Evolutionary conservation across 257 asterid genomes (phyloP), one percentile per base, ranked within the genome.

Genomic region (Capsicum rhomboideum): DNA sequence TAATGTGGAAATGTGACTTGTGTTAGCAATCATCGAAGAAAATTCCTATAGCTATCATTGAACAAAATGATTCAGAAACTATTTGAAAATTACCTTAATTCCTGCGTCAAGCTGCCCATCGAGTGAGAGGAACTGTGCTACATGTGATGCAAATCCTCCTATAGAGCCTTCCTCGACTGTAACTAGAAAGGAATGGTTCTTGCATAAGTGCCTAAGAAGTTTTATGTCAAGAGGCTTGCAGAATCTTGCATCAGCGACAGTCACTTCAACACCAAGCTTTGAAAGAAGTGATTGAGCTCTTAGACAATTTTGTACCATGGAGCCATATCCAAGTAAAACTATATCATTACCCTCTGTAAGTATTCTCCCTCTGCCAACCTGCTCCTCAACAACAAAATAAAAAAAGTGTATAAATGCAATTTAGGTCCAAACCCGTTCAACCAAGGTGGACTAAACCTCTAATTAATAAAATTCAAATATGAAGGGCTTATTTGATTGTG

Each of bases 211-310:
- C 80, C 97, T 89, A 85, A 95, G 88, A 50, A 93, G 90, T 77
- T 90, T 84, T 31, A 89, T 89, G 84, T 95, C 99, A 28, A 95
- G 97, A 11, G 97, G 99, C 89, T 95, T 95, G 95, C 97, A 95
- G 85, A 95, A 95, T 89, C 99, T 88, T 78, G 99, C 99, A 87
- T 95, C 98, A n/a, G 98, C 99, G 28, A 95, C 97, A 1, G 95
- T 93, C 46, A 92, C 94, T 31, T 91, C 88, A 23, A 93, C 86
- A 31, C 97, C 99, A 44, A 92, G 89, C 83, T 90, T 87, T 31
- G 92, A 83, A 79, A 95, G 98, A 85, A 95, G 85, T 10, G 90
- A 86, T 63, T 93, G 98, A 63, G 98, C 98, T 88, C 95, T 91
- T 50, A 92, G 86, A 83, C 98, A 95, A 82, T 93, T 95, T 82